Percentiles rank a stretch among this genome's conserved stretches.
phyloP scores from a whole-genome alignment of 1,139 yeast species.

The Sugiyamaella sp. region DNA sequence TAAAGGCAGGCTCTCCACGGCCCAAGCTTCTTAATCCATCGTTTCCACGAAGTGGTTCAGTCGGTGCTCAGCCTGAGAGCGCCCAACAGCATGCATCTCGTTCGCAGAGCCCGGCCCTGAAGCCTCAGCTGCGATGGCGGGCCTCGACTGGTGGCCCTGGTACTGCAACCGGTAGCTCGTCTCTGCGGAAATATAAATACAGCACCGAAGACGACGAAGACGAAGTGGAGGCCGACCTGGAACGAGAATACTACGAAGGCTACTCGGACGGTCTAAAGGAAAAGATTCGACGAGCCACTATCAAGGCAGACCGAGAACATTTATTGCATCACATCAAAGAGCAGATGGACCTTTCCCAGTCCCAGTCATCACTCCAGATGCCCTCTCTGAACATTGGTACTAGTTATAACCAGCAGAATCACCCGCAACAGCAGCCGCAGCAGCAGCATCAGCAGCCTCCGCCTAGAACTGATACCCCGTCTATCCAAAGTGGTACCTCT shows the following conservation, averaged over 20 bases:
- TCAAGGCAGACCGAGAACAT: conserved; percentile 24
- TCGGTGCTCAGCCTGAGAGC: neutral
- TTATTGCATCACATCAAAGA: conserved; percentile 6
- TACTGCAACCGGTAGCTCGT: neutral
- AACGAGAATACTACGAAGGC: conserved; percentile 70
- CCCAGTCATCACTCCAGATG: neutral
- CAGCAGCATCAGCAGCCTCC: neutral
- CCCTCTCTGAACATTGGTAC: conserved; percentile 7
- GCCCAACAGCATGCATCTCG: conserved; percentile 8
- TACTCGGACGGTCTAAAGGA: conserved; percentile 66
- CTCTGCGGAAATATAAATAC: conserved; percentile 30
- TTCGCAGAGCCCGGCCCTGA: conserved; percentile 19
- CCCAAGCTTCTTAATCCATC: neutral
- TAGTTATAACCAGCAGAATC: neutral
- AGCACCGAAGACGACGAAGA: conserved; percentile 74
- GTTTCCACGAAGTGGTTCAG: neutral
- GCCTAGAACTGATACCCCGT: conserved; percentile 7
- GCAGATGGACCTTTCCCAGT: neutral
- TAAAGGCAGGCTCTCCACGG: neutral
- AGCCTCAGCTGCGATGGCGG: conserved; percentile 30
- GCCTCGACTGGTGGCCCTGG: conserved; percentile 19
- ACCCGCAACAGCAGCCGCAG: neutral
- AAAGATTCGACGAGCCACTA: conserved; percentile 29
- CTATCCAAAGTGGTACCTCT: conserved; percentile 13
- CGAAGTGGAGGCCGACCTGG: conserved; percentile 60